phyloP scores from a whole-genome alignment of 2,329 filamentous ascomycete genomes.

The Annulohypoxylon truncatum region DNA sequence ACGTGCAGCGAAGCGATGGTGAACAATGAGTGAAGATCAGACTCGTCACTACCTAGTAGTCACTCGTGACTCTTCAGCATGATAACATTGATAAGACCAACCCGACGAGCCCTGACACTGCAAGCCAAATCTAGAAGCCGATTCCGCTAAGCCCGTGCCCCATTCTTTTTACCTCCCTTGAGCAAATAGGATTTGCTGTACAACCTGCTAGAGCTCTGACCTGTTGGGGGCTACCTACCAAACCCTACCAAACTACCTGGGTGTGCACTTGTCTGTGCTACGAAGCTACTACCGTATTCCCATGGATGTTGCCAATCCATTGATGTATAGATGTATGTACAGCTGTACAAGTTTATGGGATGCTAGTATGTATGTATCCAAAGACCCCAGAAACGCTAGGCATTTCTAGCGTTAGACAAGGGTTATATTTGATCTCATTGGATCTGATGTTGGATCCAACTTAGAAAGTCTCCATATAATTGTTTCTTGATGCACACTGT shows the following conservation, averaged over 20 bases:
- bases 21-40: constrained; percentile 46
- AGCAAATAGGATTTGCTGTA: constrained; percentile 20
- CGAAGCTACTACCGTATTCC: background rate
- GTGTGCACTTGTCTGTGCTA: background rate
- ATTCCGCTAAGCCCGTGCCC: constrained; percentile 39
- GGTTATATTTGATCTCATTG: background rate
- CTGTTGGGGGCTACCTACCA: constrained; percentile 15
- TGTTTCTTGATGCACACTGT: constrained; percentile 20
- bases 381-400: constrained; percentile 3
- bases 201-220: constrained; percentile 8
- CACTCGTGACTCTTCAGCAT: constrained; percentile 47
- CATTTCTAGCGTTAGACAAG: constrained; percentile 9
- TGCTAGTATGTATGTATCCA: too few relatives aligned
- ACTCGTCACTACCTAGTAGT: constrained; percentile 36
- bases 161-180: constrained; percentile 13
- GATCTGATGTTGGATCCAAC: constrained; percentile 3
- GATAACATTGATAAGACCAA: constrained; percentile 46
- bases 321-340: background rate
- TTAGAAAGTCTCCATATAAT: constrained; percentile 9
- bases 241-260: background rate
- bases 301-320: background rate
- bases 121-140: constrained; percentile 42
- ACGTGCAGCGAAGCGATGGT: constrained; percentile 37
- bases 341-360: background rate
- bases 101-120: constrained; percentile 24